Percentiles rank a stretch among this genome's conserved stretches.
Evolutionary conservation across 176 grass and related monocot species (phyloP).

Genomic region (Alopecurus myosuroides): DNA sequence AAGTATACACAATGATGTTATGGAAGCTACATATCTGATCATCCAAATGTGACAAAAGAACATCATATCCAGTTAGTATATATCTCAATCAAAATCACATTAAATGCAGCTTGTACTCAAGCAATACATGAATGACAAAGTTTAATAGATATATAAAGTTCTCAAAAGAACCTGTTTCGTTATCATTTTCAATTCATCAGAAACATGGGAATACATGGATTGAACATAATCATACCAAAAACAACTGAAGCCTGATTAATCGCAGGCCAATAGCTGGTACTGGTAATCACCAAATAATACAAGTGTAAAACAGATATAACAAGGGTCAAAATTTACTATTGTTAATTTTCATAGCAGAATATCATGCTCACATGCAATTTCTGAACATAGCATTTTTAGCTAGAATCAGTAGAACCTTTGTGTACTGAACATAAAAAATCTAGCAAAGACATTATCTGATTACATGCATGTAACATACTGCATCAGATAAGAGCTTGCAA

Average conservation of each 20-base stretch:
- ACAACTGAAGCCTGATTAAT: not conserved
- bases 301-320: not conserved
- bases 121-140: not conserved
- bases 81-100: not conserved
- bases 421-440: not conserved
- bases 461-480: not conserved
- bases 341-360: not conserved
- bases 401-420: not conserved
- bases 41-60: not conserved
- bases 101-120: not conserved
- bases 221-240: not conserved
- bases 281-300: not conserved
- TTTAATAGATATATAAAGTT: not conserved
- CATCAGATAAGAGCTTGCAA: not conserved
- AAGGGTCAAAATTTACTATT: not conserved
- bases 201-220: not conserved
- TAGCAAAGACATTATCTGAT: not conserved
- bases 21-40: not conserved
- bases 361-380: not conserved
- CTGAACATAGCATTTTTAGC: not conserved
- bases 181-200: not conserved
- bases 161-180: not conserved
- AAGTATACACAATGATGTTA: not conserved
- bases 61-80: not conserved
- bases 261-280: not conserved